Evolutionary conservation across 345 rosid genomes (phyloP).

Genomic region (Eucalyptus regnans): DNA sequence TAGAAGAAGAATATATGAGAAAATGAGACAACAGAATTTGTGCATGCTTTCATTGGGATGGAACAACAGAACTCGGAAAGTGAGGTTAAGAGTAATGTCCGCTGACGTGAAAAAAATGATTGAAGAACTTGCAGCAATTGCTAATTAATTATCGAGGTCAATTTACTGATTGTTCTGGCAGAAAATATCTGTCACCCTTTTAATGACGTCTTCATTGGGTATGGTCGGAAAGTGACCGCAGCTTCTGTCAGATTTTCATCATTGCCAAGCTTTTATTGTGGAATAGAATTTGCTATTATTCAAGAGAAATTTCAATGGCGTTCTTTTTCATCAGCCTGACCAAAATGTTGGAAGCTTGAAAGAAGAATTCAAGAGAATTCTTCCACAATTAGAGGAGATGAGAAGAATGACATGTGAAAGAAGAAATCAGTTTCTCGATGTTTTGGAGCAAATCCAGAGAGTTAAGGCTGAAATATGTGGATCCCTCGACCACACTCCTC

Average conservation of each 20-base stretch:
- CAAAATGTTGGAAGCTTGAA: conserved; percentile 72
- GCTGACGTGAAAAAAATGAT: not conserved
- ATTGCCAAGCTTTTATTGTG: not conserved
- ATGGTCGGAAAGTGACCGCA: not conserved
- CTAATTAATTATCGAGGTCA: not conserved
- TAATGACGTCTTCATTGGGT: not conserved
- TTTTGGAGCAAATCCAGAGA: conserved; percentile 35
- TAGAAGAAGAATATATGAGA: not conserved
- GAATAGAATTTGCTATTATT: not conserved
- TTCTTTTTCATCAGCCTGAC: conserved; percentile 41
- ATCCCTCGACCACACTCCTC: conserved; percentile 13
- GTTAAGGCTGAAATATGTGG: conserved; percentile 55
- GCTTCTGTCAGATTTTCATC: not conserved
- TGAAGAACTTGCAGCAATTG: not conserved
- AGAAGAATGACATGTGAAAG: conserved; percentile 62
- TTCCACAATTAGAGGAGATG: conserved; percentile 92
- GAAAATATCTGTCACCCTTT: not conserved
- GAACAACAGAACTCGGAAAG: not conserved
- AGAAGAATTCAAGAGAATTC: conserved; percentile 59
- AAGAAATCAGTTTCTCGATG: conserved; percentile 66
- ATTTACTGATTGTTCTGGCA: not conserved
- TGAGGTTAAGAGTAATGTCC: not conserved
- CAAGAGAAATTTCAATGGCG: not conserved
- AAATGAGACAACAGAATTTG: not conserved
- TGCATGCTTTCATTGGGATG: not conserved